phyloP scores from a whole-genome alignment of 306 rosid species.

The Dryas alaskensis region DNA sequence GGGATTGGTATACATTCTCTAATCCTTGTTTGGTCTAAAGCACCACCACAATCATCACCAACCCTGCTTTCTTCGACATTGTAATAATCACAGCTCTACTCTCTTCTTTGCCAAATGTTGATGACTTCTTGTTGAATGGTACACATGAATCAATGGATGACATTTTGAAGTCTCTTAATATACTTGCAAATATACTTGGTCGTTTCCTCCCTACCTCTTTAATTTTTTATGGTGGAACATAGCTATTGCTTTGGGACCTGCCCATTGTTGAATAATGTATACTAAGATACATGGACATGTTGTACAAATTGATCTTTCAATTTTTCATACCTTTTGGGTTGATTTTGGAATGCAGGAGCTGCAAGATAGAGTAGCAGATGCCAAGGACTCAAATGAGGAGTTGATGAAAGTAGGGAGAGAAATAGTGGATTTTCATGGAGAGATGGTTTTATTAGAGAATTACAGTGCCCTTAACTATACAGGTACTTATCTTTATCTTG shows the following conservation, averaged over 20 bases:
- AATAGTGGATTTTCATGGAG: conserved; percentile 88
- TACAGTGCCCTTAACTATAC: conserved; percentile 83
- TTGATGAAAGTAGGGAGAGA: conserved; percentile 62
- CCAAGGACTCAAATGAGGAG: conserved; percentile 56
- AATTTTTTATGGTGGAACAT: not conserved
- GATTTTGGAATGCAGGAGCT: conserved; percentile 50
- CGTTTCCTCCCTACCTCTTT: not conserved
- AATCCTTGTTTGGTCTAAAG: not conserved
- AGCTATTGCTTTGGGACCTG: not conserved
- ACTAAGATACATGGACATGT: not conserved
- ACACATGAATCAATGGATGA: not conserved
- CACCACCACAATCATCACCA: not conserved
- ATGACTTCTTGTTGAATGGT: not conserved
- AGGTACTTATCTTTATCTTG: conserved; percentile 41
- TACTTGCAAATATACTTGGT: not conserved
- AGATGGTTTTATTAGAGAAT: conserved; percentile 87
- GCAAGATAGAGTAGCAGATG: conserved; percentile 56
- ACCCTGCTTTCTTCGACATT: not conserved
- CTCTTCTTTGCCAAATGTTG: not conserved
- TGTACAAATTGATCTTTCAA: not conserved
- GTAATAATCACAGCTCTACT: not conserved
- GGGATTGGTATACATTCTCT: not conserved
- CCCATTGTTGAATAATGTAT: not conserved
- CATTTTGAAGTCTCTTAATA: not conserved
- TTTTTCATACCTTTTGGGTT: conserved; percentile 8